Evolutionary conservation across 352 stramenopile genomes (phyloP).

Genomic region (Pythium dissotocum): DNA sequence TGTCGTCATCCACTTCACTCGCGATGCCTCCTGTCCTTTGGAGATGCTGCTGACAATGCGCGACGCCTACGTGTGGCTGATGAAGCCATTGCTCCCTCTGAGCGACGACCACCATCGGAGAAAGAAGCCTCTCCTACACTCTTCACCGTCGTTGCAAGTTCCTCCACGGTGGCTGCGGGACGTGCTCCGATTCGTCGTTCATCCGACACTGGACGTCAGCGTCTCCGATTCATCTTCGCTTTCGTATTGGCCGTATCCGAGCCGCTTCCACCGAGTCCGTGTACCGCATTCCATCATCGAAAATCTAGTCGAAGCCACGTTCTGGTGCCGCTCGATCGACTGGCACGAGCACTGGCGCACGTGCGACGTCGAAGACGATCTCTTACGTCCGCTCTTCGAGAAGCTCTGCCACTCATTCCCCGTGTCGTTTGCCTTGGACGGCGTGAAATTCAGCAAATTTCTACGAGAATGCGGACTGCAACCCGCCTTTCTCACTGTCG

Average conservation of each 20-base stretch:
- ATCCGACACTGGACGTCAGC: constrained; percentile 52
- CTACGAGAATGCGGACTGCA: constrained; percentile 62
- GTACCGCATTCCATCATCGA: constrained; percentile 38
- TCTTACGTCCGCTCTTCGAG: constrained; percentile 49
- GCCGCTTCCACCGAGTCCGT: constrained; percentile 43
- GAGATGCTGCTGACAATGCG: constrained; percentile 33
- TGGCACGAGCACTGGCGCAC: constrained; percentile 36
- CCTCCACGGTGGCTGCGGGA: constrained; percentile 57
- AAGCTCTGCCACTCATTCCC: constrained; percentile 55
- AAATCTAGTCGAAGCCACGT: constrained; percentile 37
- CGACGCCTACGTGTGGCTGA: constrained; percentile 44
- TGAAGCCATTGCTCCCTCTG: constrained; percentile 16
- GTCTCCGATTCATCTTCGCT: background rate
- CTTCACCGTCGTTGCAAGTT: background rate
- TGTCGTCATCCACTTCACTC: constrained; percentile 30
- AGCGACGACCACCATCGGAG: background rate
- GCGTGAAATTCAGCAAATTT: constrained; percentile 80
- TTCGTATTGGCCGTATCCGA: constrained; percentile 19
- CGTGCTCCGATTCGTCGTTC: constrained; percentile 47
- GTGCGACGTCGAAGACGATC: constrained; percentile 34
- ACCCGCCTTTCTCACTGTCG: constrained; percentile 48
- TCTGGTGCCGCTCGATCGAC: constrained; percentile 64
- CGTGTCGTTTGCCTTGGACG: constrained; percentile 47
- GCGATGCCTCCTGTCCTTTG: constrained; percentile 39
- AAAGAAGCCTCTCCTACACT: background rate